Evolutionary conservation across 306 rosid species (phyloP).

Genomic region (Cicer judaicum): DNA sequence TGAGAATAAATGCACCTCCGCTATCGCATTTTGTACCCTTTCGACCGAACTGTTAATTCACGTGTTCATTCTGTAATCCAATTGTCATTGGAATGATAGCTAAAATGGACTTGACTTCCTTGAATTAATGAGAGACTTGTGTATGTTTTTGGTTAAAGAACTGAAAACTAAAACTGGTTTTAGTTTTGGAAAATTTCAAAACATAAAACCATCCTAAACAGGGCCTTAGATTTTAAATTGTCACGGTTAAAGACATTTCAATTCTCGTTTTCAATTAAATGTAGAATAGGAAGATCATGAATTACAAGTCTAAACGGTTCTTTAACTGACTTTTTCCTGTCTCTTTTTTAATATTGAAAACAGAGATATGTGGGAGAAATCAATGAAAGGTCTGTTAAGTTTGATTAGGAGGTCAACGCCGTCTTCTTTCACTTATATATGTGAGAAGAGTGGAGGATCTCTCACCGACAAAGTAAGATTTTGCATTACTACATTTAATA

Average conservation of each 20-base stretch:
- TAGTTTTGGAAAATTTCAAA: too few species aligned
- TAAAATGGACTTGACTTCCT: constrained; percentile 35
- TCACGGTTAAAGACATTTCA: neutral
- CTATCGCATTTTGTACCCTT: constrained; percentile 8
- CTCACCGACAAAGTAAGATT: constrained; percentile 75
- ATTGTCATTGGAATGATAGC: constrained; percentile 26
- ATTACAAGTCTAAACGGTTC: constrained; percentile 10
- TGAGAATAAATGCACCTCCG: constrained; percentile 45
- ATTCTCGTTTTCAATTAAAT: constrained; percentile 32
- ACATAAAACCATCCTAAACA: too few species aligned
- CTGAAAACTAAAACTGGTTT: too few species aligned
- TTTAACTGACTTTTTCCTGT: constrained; percentile 25
- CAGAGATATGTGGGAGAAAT: constrained; percentile 99
- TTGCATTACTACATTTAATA: constrained; percentile 23
- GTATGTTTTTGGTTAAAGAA: neutral
- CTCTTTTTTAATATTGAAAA: constrained; percentile 48
- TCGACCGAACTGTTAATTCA: constrained; percentile 29
- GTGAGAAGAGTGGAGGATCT: constrained; percentile 91
- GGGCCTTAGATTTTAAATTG: neutral
- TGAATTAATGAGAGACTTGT: constrained; percentile 18
- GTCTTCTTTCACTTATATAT: constrained; percentile 88
- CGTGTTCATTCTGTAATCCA: constrained; percentile 33
- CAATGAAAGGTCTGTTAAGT: constrained; percentile 84
- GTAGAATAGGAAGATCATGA: constrained; percentile 17
- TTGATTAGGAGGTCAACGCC: constrained; percentile 85